A percentile compares a stretch with the other conserved stretches of the same genome.
Conservation (phyloP, 192 early-diverging fungal species). For the Linnemannia elongata region DNA sequence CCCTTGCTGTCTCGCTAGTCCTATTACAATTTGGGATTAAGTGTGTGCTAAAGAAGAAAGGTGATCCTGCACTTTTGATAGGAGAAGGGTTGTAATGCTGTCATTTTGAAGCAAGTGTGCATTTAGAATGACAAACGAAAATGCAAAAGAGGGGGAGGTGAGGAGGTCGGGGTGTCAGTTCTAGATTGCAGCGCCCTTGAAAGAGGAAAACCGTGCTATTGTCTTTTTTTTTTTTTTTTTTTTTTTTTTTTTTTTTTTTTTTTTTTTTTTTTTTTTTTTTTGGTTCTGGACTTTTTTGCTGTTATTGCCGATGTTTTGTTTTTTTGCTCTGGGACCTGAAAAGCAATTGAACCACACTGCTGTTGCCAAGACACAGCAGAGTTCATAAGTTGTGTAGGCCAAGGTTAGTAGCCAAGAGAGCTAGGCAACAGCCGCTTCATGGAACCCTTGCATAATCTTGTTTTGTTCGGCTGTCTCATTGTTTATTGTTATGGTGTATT, state of each 20-base stretch:
- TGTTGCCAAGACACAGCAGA: background rate
- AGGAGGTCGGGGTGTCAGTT: background rate
- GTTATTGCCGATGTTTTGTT: background rate
- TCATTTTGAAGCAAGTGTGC: background rate
- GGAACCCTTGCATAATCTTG: background rate
- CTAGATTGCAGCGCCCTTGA: too few relatives aligned
- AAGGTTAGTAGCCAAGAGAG: background rate
- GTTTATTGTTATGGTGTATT: background rate
- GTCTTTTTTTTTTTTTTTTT: background rate
- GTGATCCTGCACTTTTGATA: background rate
- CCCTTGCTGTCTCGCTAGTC: background rate
- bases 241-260: background rate
- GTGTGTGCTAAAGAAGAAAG: background rate
- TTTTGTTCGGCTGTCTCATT: too few relatives aligned
- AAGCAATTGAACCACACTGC: background rate
- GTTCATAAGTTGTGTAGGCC: background rate
- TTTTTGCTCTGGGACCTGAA: background rate
- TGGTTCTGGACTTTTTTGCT: too few relatives aligned
- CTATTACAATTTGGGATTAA: background rate
- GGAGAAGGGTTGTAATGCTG: background rate
- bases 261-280: background rate
- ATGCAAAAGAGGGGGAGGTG: background rate
- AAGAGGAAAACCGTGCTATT: background rate
- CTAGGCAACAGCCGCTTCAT: background rate
- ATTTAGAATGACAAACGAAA: slow-evolving; percentile 16